A percentile compares a stretch with the other conserved stretches of the same genome.
phyloP scores from a whole-genome alignment of 805 yeast genomes.

The Candida nonsorbophila region DNA sequence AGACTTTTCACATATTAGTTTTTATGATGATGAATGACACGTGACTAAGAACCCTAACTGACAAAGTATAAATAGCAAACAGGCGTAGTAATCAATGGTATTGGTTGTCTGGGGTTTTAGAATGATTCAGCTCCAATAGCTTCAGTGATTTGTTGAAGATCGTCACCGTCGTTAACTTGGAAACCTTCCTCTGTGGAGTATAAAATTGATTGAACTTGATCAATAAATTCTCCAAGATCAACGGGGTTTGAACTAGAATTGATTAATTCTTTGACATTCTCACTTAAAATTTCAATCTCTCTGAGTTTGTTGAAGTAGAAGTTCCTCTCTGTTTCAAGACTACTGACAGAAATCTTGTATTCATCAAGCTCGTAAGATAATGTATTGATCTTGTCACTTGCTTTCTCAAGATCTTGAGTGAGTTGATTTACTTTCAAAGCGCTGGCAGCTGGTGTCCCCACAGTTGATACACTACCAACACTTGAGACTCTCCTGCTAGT shows the following conservation, averaged over 20 bases:
- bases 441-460: conserved; percentile 6
- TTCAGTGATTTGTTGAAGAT: conserved; percentile 5
- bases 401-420: conserved; percentile 41
- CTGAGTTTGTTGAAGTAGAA: conserved; percentile 87
- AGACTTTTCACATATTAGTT: no score
- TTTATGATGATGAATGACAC: no score
- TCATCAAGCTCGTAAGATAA: conserved; percentile 52
- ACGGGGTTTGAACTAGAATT: conserved; percentile 21
- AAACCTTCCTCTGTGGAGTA: conserved; percentile 85
- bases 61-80: no score
- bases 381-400: conserved; percentile 33
- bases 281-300: conserved; percentile 79
- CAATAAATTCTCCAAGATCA: conserved; percentile 22
- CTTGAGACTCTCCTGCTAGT: background rate
- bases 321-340: conserved; percentile 76
- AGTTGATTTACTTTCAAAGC: conserved; percentile 2
- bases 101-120: no score
- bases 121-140: conserved; percentile 8
- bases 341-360: conserved; percentile 54
- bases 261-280: conserved; percentile 36
- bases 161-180: conserved; percentile 44
- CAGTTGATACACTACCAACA: conserved; percentile 1
- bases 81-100: no score
- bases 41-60: no score
- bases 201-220: conserved; percentile 68